Percentiles rank a stretch among this genome's conserved stretches.
Conservation (phyloP, 2,329 filamentous ascomycete species). For the Claviceps citrina region DNA sequence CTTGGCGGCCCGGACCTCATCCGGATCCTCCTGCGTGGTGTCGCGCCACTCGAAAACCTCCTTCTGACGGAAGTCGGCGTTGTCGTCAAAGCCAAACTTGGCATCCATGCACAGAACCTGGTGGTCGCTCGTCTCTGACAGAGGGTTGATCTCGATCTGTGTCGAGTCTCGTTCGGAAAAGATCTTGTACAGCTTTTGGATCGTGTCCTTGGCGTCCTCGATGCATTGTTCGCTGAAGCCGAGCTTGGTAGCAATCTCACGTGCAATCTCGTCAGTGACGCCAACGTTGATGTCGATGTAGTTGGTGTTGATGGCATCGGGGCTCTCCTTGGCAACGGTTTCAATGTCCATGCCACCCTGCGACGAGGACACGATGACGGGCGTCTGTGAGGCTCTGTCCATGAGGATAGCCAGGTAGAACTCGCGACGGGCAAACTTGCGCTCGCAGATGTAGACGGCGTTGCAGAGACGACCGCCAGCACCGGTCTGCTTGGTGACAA, state of each 20-base stretch:
- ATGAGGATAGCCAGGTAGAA: constrained; percentile 98
- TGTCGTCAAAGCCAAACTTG: constrained; percentile 98
- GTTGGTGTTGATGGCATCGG: constrained; percentile 88
- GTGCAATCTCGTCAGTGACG: constrained; percentile 89
- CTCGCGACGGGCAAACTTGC: constrained; percentile 96
- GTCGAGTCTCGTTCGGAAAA: constrained; percentile 98
- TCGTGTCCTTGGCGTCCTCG: constrained; percentile 85
- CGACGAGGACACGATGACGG: constrained; percentile 93
- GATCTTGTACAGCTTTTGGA: constrained; percentile 98
- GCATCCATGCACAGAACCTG: constrained; percentile 98
- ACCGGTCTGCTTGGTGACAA: constrained; percentile 98
- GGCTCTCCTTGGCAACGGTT: constrained; percentile 92
- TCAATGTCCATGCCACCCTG: constrained; percentile 99
- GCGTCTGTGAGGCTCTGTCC: constrained; percentile 81
- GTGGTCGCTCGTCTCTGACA: constrained; percentile 96
- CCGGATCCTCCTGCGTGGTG: constrained; percentile 84
- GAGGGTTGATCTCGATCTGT: constrained; percentile 98
- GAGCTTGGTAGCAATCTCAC: constrained; percentile 75
- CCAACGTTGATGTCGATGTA: constrained; percentile 86
- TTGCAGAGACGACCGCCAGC: constrained; percentile 87
- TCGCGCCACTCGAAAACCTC: constrained; percentile 91
- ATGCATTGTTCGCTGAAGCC: constrained; percentile 98
- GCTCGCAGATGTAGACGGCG: constrained; percentile 97
- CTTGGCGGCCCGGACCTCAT: constrained; percentile 93
- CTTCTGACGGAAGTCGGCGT: constrained; percentile 95